Conservation (phyloP, 306 rosid species). For the Begonia loranthoides region DNA sequence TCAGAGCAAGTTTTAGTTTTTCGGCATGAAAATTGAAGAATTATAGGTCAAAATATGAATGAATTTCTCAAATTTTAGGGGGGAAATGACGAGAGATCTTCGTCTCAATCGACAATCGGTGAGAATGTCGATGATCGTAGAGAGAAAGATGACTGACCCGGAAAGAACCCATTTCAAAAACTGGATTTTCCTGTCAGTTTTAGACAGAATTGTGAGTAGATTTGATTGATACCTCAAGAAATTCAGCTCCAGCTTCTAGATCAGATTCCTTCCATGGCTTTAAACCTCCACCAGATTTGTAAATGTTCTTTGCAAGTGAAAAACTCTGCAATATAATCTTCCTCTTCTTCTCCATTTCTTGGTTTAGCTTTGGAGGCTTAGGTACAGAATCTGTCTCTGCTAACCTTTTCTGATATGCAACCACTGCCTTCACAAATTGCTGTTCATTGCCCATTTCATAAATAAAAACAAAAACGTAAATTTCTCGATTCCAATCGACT, state of each 20-base stretch:
- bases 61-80: too few species aligned
- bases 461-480: neutral
- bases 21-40: too few species aligned
- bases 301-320: slow-evolving; percentile 63
- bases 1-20: too few species aligned
- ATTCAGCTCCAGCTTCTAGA: slow-evolving; percentile 68
- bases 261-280: slow-evolving; percentile 43
- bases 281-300: slow-evolving; percentile 26
- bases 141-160: too few species aligned
- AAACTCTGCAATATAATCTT: slow-evolving; percentile 50
- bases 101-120: too few species aligned
- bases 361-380: slow-evolving; percentile 34
- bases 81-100: too few species aligned
- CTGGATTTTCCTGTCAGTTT: too few species aligned
- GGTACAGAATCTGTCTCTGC: slow-evolving; percentile 20
- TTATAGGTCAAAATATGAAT: too few species aligned
- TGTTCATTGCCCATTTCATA: slow-evolving; percentile 10
- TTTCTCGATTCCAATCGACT: too few species aligned
- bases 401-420: slow-evolving; percentile 63
- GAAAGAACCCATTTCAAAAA: too few species aligned
- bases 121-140: too few species aligned
- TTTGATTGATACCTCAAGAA: slow-evolving; percentile 48
- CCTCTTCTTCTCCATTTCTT: slow-evolving; percentile 64
- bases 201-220: too few species aligned
- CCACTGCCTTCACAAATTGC: slow-evolving; percentile 87